Base-by-base conservation (phyloP, 2,329 filamentous ascomycete genomes). In the Bipolaris cookei region DNA sequence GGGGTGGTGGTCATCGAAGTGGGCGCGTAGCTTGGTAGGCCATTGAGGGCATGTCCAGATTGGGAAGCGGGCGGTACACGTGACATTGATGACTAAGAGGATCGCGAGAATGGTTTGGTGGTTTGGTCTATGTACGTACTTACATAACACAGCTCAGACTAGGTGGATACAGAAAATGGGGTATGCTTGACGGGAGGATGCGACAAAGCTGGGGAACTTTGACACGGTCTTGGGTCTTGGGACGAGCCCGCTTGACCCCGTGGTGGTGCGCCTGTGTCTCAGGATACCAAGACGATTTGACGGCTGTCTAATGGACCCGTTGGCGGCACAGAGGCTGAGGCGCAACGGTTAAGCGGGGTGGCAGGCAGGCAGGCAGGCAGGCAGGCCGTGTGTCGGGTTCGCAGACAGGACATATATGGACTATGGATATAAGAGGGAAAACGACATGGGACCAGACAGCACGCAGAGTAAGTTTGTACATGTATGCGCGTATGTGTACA, bases 1-100 rank as follows among this genome's bases (percentile, higher is more conserved):
- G 67, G 56, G 67, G 59, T 61, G 59, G 41, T 65, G 65, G 54
- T 63, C 61, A 63, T 66, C 41, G 57, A 63, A 57, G 56, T 51
- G 61, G 45, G 58, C 42, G 52, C 56, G 44, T 48, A 59, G 58
- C 51, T 50, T 21, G 51, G 16, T 37, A 25, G 20, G 32, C 58
- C 28, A 44, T 54, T 45, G 32, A 59, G 44, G 35, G 55, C 37
- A 21, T 56, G 49, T 52, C 51, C 51, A 38, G 18, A 62, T 61
- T 30, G 43, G 61, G 61, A 60, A 35, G 44, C 49, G 37, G 48
- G 32, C 25, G 38, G 46, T 47, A 14, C 58, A 61, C 58, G 58
- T 61, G 58, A 61, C n/a, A 0, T 16, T 6, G 21, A 42, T 58
- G 56, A 58, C 51, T 58, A 58, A 56, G 49, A 8, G 11, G 5